phyloP scores from a whole-genome alignment of 768 basidiomycete species.

The Lactarius pseudohatsudake region DNA sequence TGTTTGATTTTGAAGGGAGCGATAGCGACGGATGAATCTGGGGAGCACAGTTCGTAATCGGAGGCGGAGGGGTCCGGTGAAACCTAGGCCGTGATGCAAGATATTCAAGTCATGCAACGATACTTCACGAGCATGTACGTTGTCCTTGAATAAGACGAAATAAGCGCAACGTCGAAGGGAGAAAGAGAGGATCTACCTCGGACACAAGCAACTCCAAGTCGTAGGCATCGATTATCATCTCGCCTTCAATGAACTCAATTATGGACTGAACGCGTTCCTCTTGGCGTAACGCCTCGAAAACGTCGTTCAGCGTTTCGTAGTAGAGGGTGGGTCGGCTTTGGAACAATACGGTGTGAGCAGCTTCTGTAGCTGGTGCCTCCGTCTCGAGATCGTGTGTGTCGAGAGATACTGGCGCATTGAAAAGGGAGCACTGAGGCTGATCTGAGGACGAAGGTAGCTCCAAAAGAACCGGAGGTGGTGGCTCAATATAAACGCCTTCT shows the following conservation, averaged over 20 bases:
- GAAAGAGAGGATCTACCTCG: conserved; percentile 47
- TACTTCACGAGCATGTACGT: conserved; percentile 31
- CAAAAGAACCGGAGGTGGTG: conserved; percentile 67
- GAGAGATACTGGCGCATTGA: conserved; percentile 21
- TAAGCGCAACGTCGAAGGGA: background rate
- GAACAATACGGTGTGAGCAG: conserved; percentile 48
- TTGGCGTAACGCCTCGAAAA: conserved; percentile 71
- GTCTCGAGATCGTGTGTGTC: conserved; percentile 18
- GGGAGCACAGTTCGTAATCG: conserved; percentile 24
- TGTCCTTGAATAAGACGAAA: conserved; percentile 23
- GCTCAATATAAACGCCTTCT: conserved; percentile 66
- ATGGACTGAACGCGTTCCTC: conserved; percentile 52
- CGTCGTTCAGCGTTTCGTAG: conserved; percentile 68
- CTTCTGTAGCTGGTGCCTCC: conserved; percentile 26
- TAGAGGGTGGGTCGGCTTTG: conserved; percentile 67
- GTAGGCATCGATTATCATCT: conserved; percentile 68
- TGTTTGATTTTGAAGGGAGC: conserved; percentile 23
- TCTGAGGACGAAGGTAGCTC: conserved; percentile 41
- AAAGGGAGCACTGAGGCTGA: conserved; percentile 36
- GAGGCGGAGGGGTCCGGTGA: conserved; percentile 29
- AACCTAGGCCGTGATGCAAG: conserved; percentile 29
- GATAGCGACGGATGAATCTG: conserved; percentile 30
- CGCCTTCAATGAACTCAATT: conserved; percentile 52
- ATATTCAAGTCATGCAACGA: conserved; percentile 30
- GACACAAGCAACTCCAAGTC: conserved; percentile 63